These are phyloP conservation scores for Rubus idaeus DNA, from an alignment of 306 rosid species.

Conservation along the genomic window DNA sequence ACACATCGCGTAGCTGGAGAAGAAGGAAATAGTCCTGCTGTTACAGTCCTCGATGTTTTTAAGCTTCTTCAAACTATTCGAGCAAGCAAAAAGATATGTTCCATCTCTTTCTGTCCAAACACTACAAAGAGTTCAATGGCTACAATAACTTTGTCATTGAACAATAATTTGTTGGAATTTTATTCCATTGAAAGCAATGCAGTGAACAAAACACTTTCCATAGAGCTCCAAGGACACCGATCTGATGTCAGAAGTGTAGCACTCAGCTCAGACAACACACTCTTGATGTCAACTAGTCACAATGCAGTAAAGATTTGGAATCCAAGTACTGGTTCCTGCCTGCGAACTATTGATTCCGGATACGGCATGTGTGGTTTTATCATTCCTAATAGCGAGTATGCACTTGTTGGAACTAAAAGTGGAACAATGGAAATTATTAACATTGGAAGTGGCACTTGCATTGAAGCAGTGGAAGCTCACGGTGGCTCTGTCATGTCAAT, in stretches of 20 bases:
- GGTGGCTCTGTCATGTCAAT: slow-evolving; percentile 75
- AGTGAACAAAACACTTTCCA: slow-evolving; percentile 47
- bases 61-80: slow-evolving; percentile 78
- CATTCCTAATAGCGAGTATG: slow-evolving; percentile 72
- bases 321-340: slow-evolving; percentile 89
- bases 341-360: slow-evolving; percentile 88
- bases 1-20: slow-evolving; percentile 40
- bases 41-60: slow-evolving; percentile 74
- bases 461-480: slow-evolving; percentile 82
- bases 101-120: slow-evolving; percentile 76
- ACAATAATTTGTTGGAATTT: slow-evolving; percentile 79
- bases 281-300: slow-evolving; percentile 96
- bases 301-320: slow-evolving; percentile 92
- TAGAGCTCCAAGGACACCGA: slow-evolving; percentile 93
- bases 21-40: slow-evolving; percentile 37
- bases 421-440: slow-evolving; percentile 83
- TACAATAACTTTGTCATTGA: slow-evolving; percentile 81
- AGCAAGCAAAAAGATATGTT: slow-evolving; percentile 88
- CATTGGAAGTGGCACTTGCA: slow-evolving; percentile 76
- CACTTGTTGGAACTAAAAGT: slow-evolving; percentile 89
- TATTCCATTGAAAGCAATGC: slow-evolving; percentile 59
- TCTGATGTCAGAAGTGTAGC: slow-evolving; percentile 85
- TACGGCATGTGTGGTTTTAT: slow-evolving; percentile 82
- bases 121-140: slow-evolving; percentile 69
- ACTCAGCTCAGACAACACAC: slow-evolving; percentile 81